phyloP scores from a whole-genome alignment of 2,329 filamentous ascomycete species.

The Monosporascus sp. region DNA sequence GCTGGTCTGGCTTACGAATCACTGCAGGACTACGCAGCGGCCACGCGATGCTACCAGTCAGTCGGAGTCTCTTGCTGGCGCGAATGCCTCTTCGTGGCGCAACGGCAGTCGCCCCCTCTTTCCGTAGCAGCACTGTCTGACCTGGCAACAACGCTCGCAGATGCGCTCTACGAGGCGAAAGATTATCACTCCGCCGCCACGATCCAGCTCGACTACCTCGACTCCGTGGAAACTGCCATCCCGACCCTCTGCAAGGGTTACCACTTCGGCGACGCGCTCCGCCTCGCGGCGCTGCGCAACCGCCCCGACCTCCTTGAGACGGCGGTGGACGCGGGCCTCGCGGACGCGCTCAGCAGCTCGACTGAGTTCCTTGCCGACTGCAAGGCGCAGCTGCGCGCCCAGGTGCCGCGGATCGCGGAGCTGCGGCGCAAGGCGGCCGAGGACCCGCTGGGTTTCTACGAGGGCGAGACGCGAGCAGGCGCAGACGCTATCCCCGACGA shows the following conservation, averaged over 20 bases:
- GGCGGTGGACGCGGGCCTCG: slow-evolving; percentile 72
- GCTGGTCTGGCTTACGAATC: slow-evolving; percentile 90
- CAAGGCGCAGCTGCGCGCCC: slow-evolving; percentile 74
- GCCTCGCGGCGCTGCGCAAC: slow-evolving; percentile 59
- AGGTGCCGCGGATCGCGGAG: slow-evolving; percentile 80
- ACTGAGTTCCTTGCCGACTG: slow-evolving; percentile 94
- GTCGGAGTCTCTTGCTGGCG: slow-evolving; percentile 78
- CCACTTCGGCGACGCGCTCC: slow-evolving; percentile 83
- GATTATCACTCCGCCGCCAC: slow-evolving; percentile 76
- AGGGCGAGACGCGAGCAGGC: slow-evolving; percentile 62
- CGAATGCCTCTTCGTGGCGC: slow-evolving; percentile 78
- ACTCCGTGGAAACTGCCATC: slow-evolving; percentile 64
- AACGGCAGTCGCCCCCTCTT: slow-evolving; percentile 58
- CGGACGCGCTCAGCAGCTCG: slow-evolving; percentile 73
- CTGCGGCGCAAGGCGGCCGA: slow-evolving; percentile 74
- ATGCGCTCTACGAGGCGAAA: slow-evolving; percentile 76
- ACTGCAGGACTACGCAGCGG: slow-evolving; percentile 65
- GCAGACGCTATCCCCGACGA: slow-evolving; percentile 76
- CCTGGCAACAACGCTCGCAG: slow-evolving; percentile 70
- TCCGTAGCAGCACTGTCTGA: slow-evolving; percentile 54
- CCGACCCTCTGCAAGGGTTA: slow-evolving; percentile 82
- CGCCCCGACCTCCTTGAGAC: slow-evolving; percentile 58
- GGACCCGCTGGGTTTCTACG: slow-evolving; percentile 85
- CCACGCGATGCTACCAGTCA: slow-evolving; percentile 77
- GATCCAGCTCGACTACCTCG: slow-evolving; percentile 76